Evolutionary conservation across 768 basidiomycete species (phyloP), one percentile per base, ranked within the genome.

Genomic region (Steccherinum ochraceum): DNA sequence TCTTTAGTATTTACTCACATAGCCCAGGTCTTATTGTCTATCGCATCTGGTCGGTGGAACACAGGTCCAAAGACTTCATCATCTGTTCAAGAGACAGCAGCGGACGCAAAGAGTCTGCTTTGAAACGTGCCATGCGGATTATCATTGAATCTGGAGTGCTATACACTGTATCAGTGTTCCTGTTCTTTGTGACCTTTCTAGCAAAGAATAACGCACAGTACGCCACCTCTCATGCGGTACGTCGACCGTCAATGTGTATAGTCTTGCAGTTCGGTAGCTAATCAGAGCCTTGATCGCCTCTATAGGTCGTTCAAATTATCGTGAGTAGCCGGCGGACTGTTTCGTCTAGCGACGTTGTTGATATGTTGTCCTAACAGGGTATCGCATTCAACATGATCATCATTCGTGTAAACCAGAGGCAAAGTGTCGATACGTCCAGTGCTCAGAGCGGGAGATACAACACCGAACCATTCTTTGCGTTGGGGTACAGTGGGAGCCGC

Each of bases 311-410:
- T 21, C 52, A 49, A 45, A 40, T 50, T 40, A 54, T 54, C 45
- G 52, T 54, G 44, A 42, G 52, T 50, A 21, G 23, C 19, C 48
- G 21, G 16, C 24, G 41, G 23, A 18, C 39, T 18, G 24, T 18
- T 10, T 16, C 7, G 18, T 5, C 10, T 40, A 4, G 10, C 4
- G 5, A 39, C 26, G 39, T 27, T 13, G 39, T 19, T 27, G 13
- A 40, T 20, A 16, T 19, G 11, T 19, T 10, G 20, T 3, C 12
- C 16, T 19, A 18, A 24, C 43, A 54, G 52, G 52, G 52, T 35
- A 54, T 54, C 30, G 43, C 48, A n/a, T 54, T 54, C 45, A 54
- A 54, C 44, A 16, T 54, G 30, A 54, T 54, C 45, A 54, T 54
- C 44, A 50, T 54, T 25, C 48, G 52, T 21, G 52, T 54, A 2